Percentiles rank a stretch among this genome's conserved stretches.
These are phyloP conservation scores for Pseudocercospora ulei DNA, from an alignment of 2,329 filamentous ascomycete genomes.

Conservation along the genomic window DNA sequence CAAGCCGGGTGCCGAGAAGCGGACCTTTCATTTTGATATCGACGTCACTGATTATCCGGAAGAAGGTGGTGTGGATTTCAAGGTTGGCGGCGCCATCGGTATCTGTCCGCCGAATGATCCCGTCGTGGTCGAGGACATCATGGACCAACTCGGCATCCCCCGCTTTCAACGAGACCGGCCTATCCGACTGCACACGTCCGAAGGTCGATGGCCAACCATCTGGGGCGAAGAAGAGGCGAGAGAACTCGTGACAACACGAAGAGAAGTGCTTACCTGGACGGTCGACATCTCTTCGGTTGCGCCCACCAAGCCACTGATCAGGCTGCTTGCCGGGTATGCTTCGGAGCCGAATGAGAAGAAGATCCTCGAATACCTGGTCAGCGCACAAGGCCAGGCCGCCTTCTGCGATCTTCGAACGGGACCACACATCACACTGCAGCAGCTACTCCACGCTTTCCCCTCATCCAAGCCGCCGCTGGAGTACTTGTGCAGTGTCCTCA, in stretches of 20 bases:
- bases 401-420: slow-evolving; percentile 91
- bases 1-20: slow-evolving; percentile 79
- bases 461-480: slow-evolving; percentile 82
- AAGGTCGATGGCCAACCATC: slow-evolving; percentile 89
- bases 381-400: slow-evolving; percentile 77
- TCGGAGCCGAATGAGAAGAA: slow-evolving; percentile 74
- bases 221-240: slow-evolving; percentile 86
- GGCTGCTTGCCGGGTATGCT: slow-evolving; percentile 76
- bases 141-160: slow-evolving; percentile 72
- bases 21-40: slow-evolving; percentile 94
- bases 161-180: slow-evolving; percentile 75
- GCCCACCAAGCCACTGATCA: slow-evolving; percentile 77
- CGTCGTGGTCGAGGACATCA: slow-evolving; percentile 66
- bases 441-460: slow-evolving; percentile 84
- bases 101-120: slow-evolving; percentile 80
- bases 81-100: slow-evolving; percentile 90
- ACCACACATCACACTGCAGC: slow-evolving; percentile 70
- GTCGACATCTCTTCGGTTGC: slow-evolving; percentile 86
- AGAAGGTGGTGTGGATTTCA: slow-evolving; percentile 80
- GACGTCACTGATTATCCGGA: slow-evolving; percentile 90
- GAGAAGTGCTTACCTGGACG: slow-evolving; percentile 92
- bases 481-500: slow-evolving; percentile 65
- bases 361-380: slow-evolving; percentile 74
- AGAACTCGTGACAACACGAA: slow-evolving; percentile 77
- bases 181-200: slow-evolving; percentile 64